These are phyloP conservation scores for Globisporangium yorkense DNA, from an alignment of 352 stramenopile species.

Conservation along the genomic window DNA sequence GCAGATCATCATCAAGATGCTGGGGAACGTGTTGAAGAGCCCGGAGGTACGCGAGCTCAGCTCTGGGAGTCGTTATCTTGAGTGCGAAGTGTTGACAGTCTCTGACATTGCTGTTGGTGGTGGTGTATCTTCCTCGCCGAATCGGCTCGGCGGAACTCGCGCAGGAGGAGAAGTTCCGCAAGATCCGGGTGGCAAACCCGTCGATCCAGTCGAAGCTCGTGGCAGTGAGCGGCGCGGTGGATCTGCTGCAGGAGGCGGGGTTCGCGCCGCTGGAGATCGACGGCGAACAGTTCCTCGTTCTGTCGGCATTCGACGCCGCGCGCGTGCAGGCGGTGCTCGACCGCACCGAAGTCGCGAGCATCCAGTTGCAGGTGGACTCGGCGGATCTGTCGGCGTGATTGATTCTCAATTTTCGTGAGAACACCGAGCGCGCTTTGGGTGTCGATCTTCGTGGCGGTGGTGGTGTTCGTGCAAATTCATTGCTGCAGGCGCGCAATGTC, in stretches of 20 bases:
- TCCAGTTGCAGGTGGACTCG: conserved; percentile 60
- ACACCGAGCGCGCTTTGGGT: too few relatives aligned
- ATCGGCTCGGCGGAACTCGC: not conserved
- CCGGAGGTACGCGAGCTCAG: conserved; percentile 27
- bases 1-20: conserved; percentile 67
- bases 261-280: conserved; percentile 38
- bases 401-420: too few relatives aligned
- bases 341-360: conserved; percentile 56
- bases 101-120: not conserved
- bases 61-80: too few relatives aligned
- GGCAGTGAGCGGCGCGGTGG: conserved; percentile 39
- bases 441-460: too few relatives aligned
- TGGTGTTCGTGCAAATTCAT: too few relatives aligned
- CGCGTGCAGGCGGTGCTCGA: conserved; percentile 55
- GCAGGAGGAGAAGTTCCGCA: conserved; percentile 71
- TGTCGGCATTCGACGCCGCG: conserved; percentile 26
- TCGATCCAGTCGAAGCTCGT: conserved; percentile 65
- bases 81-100: too few relatives aligned
- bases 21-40: conserved; percentile 58
- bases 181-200: conserved; percentile 52
- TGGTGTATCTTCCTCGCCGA: too few relatives aligned
- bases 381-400: conserved; percentile 4
- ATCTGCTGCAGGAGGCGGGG: conserved; percentile 53
- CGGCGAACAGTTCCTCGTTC: conserved; percentile 52
- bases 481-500: too few relatives aligned